A percentile compares a stretch with the other conserved stretches of the same genome.
Evolutionary conservation across 1,139 yeast species (phyloP).

Genomic region (Suhomyces ambrosiae): DNA sequence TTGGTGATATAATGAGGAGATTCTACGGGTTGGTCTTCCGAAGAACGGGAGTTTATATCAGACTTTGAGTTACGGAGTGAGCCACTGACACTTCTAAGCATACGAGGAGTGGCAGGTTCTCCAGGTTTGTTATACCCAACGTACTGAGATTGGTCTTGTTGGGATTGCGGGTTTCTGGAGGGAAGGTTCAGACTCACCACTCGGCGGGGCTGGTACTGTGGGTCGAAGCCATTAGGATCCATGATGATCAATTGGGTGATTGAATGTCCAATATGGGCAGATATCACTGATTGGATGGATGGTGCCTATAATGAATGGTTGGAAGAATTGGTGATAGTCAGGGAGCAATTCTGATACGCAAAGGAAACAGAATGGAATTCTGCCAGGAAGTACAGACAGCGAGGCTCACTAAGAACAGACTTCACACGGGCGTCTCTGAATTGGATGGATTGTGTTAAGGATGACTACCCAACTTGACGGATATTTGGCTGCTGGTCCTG

Average conservation of each 20-base stretch:
- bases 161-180: constrained; percentile 3
- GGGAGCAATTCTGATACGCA: too few species aligned
- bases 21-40: constrained; percentile 14
- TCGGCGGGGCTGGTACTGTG: constrained; percentile 11
- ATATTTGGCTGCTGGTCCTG: neutral
- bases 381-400: neutral
- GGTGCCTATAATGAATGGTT: neutral
- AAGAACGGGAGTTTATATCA: constrained; percentile 17
- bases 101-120: constrained; percentile 76
- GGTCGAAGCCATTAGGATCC: constrained; percentile 10
- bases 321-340: too few species aligned
- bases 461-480: neutral
- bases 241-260: neutral
- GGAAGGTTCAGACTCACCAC: constrained; percentile 12
- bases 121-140: constrained; percentile 17
- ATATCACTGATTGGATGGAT: neutral
- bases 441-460: neutral
- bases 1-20: constrained; percentile 22
- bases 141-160: constrained; percentile 1
- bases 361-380: too few species aligned
- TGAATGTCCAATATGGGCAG: neutral
- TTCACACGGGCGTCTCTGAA: neutral
- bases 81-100: constrained; percentile 62
- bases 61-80: constrained; percentile 29
- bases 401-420: neutral